Base-by-base conservation (phyloP, 139 green algal species). In the Micractinium sp. region DNA sequence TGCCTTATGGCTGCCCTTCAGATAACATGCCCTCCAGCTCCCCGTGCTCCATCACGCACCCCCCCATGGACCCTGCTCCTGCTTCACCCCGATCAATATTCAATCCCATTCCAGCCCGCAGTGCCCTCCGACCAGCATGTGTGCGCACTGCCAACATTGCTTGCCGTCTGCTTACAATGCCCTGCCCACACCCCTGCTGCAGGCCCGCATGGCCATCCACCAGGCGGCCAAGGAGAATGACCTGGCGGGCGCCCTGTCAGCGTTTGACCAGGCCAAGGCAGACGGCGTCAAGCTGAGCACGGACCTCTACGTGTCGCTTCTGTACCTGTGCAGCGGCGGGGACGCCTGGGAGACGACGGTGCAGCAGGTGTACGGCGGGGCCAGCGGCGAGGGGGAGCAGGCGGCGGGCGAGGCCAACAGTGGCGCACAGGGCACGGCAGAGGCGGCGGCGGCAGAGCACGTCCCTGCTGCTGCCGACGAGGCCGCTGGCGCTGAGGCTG, bases 321-420 rank as follows among this genome's bases (percentile, higher is more conserved):
- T 95, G 63, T 95, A 93, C 76, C 85, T 95, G 22, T 93, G 89
- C 86, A 61, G 89, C 53, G 93, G 92, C 29, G 93, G 92, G 25
- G 90, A 95, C 13, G 76, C 47, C 5, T 95, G 93, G 93, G 92
- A 95, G 36, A 31, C 23, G 3, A 23, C 75, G 5, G n/a, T 88
- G 85, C 66, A 19, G 33, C 78, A 15, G 41, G 27, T 15, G 41
- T 31, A 80, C 33, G 74, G 0, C 74, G 88, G 60, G 36, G 71
- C 7, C 47, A 56, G 47, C 47, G 47, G 47, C 47, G 47, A 56
- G 47, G 47, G 74, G 33, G n/a, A 29, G 74, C 74, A 80, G 74
- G 27, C 66, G 15, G 73, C 39, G 12, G 74, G 9, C 25, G 39
- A 56, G 47, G 47, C 39, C 25, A 12, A 2, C 22, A 41, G 14